Evolutionary conservation across 352 stramenopile genomes (phyloP), one percentile per base, ranked within the genome.

Genomic region (Globisporangium canariense): DNA sequence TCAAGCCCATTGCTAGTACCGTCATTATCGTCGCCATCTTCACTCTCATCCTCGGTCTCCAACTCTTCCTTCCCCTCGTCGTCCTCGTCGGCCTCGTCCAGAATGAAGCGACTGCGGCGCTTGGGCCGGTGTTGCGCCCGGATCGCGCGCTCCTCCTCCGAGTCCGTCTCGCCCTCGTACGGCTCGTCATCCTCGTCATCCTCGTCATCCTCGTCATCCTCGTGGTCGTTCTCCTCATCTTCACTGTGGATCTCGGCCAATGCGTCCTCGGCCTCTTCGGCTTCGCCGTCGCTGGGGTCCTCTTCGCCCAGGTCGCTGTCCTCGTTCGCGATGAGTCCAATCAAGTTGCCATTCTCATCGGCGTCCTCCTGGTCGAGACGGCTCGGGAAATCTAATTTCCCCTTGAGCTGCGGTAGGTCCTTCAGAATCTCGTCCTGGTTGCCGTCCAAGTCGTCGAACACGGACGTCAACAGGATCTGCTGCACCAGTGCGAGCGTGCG

Each of bases 381-480:
- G 45, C 76, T 93, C 0, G 87, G 87, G 46, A 96, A 94, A 58
- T 96, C 87, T 16, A 96, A 61, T 59, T 78, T 68, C 8, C 70
- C 81, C 62, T 65, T 66, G 49, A 91, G 74, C 28, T 79, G 63
- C 20, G 85, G 83, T 54, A 93, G 68, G 45, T 85, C 79, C 16
- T 75, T 55, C 40, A 91, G 63, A 20, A 93, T 82, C 14, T 90
- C 87, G 53, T 93, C 82, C 41, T 89, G 82, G 51, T 89, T 82
- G 45, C 85, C 87, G n/a, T 96, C 85, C 3, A 96, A 60, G 49
- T 96, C 87, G 54, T 96, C 85, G 64, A 94, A 92, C 4, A 93
- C 75, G 9, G 74, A 71, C 13, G 77, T 90, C 10, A 94, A 68
- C 57, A 96, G 58, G 13, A 96, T 63, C 32, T 90, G 74, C 68